Evolutionary conservation across 805 yeast species (phyloP).

Genomic region (Cyberlindnera nakhonratchasimensis): DNA sequence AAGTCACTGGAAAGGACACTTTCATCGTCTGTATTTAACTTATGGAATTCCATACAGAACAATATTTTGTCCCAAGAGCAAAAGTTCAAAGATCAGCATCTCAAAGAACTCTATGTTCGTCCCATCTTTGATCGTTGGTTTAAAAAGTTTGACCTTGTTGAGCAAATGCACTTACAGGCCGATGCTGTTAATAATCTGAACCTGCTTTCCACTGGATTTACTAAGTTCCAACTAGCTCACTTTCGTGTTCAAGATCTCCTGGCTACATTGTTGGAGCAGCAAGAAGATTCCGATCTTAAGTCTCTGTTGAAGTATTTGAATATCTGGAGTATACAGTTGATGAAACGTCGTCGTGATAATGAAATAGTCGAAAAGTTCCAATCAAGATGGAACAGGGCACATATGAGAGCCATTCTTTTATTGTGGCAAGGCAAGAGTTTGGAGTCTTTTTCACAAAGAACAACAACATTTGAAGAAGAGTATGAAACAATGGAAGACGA

Average conservation of each 20-base stretch:
- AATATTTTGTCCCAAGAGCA: conserved; percentile 8
- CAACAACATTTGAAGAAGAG: neutral
- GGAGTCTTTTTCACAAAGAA: conserved; percentile 1
- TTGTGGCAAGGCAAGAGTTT: conserved; percentile 32
- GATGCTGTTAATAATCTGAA: conserved; percentile 26
- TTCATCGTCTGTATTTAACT: neutral
- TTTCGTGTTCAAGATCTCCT: conserved; percentile 20
- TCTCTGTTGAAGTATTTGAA: conserved; percentile 28
- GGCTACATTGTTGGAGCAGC: conserved; percentile 15
- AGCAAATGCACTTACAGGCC: conserved; percentile 22
- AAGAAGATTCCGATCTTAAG: conserved; percentile 25
- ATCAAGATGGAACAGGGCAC: conserved; percentile 40
- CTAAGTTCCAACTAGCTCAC: conserved; percentile 22
- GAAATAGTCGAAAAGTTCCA: conserved; percentile 32
- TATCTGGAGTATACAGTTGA: conserved; percentile 32
- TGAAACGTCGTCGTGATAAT: conserved; percentile 34
- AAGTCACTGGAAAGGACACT: too few relatives aligned
- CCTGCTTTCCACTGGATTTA: conserved; percentile 24
- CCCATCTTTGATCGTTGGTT: conserved; percentile 20
- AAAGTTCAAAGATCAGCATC: conserved; percentile 7
- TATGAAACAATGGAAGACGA: conserved; percentile 1
- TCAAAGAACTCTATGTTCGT: neutral
- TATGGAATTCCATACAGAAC: conserved; percentile 13
- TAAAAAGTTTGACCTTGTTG: conserved; percentile 6
- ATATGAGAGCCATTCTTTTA: conserved; percentile 32